phyloP scores from a whole-genome alignment of 1,284 basidiomycete genomes.

The Puccinia horiana region DNA sequence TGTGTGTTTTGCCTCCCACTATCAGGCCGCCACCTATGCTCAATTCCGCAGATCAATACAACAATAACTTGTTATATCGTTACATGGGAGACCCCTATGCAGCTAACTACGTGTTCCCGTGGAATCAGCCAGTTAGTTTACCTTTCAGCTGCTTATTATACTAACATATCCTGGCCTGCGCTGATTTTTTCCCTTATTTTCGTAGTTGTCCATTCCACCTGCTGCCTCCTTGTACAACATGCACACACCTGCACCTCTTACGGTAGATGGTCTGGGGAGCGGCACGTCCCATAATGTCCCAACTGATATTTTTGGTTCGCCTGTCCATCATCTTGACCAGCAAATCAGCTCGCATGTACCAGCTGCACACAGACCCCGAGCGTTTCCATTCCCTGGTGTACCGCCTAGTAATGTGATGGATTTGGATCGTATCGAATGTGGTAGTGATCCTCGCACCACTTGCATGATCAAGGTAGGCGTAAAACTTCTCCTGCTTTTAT shows the following conservation, averaged over 20 bases:
- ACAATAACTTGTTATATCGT: slow-evolving; percentile 41
- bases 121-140: slow-evolving; percentile 31
- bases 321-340: neutral
- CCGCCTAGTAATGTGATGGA: slow-evolving; percentile 49
- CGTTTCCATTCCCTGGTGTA: slow-evolving; percentile 49
- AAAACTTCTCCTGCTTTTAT: neutral
- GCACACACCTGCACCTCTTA: slow-evolving; percentile 2
- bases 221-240: slow-evolving; percentile 21
- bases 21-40: slow-evolving; percentile 35
- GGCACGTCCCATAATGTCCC: neutral
- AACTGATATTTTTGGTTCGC: slow-evolving; percentile 16
- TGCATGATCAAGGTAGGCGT: slow-evolving; percentile 46
- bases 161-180: too few relatives aligned
- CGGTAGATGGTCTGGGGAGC: slow-evolving; percentile 1
- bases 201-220: slow-evolving; percentile 13
- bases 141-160: neutral
- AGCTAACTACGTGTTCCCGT: slow-evolving; percentile 29
- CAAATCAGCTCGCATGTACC: slow-evolving; percentile 14
- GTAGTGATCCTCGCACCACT: slow-evolving; percentile 47
- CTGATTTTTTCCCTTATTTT: too few relatives aligned
- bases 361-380: slow-evolving; percentile 9
- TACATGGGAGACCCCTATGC: slow-evolving; percentile 35
- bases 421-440: slow-evolving; percentile 49
- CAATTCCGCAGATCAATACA: slow-evolving; percentile 24
- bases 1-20: slow-evolving; percentile 42